A percentile compares a stretch with the other conserved stretches of the same genome.
Evolutionary conservation across 306 rosid genomes (phyloP).

Genomic region (Echinosophora koreensis): DNA sequence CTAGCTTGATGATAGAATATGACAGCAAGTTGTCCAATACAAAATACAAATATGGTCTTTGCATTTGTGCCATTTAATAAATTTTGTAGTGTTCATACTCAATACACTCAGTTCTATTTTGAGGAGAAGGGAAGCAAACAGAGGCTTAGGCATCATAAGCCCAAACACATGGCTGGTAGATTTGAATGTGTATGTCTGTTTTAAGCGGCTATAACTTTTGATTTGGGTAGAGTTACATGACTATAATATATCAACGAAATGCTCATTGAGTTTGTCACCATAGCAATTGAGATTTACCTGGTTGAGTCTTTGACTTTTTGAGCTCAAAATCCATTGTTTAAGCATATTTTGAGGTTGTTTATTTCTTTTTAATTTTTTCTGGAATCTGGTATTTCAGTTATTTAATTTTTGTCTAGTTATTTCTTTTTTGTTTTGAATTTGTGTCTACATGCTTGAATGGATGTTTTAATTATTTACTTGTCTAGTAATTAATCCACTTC

Average conservation of each 20-base stretch:
- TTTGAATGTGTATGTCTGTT: constrained; percentile 10
- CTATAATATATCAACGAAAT: neutral
- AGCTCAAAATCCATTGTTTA: neutral
- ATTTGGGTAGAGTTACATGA: neutral
- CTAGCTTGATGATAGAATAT: constrained; percentile 41
- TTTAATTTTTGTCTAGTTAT: neutral
- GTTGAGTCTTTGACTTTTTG: neutral
- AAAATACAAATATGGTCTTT: constrained; percentile 22
- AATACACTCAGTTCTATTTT: neutral
- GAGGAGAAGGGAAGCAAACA: neutral
- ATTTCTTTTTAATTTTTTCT: neutral
- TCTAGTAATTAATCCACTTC: constrained; percentile 20
- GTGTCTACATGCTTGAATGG: neutral
- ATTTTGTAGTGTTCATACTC: constrained; percentile 34
- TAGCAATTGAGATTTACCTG: neutral
- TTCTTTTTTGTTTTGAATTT: neutral
- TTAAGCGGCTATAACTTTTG: neutral
- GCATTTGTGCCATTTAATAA: constrained; percentile 32
- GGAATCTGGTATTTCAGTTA: too few species aligned
- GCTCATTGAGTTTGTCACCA: neutral
- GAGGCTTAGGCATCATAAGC: neutral
- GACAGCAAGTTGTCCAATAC: constrained; percentile 25
- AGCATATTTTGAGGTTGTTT: neutral
- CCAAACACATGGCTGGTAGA: neutral
- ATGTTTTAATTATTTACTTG: constrained; percentile 20